Conservation (phyloP, 306 rosid species). For the Quercus robur region DNA sequence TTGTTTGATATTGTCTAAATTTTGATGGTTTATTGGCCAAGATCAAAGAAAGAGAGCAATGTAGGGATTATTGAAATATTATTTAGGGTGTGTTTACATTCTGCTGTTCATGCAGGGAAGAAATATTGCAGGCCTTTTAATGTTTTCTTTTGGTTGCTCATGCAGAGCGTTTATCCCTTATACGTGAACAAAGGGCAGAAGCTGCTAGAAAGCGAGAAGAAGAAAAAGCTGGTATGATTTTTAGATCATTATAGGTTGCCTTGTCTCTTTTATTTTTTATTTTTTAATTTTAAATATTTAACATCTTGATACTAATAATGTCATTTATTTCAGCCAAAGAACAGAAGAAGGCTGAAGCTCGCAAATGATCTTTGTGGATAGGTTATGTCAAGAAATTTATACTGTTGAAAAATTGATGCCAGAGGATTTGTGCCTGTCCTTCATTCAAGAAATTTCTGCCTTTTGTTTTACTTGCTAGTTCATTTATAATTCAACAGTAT, state of each 20-base stretch:
- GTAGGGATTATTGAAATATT: neutral
- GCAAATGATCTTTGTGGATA: constrained; percentile 46
- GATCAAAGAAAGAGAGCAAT: neutral
- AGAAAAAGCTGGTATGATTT: constrained; percentile 71
- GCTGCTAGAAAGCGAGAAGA: constrained; percentile 89
- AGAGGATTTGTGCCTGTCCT: constrained; percentile 21
- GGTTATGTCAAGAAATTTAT: constrained; percentile 23
- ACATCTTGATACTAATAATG: constrained; percentile 16
- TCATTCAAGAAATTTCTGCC: constrained; percentile 26
- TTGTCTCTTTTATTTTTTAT: neutral
- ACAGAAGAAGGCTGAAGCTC: constrained; percentile 71
- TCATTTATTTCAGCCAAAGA: constrained; percentile 57
- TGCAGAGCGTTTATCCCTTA: constrained; percentile 79
- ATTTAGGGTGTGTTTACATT: neutral
- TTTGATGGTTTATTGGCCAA: neutral
- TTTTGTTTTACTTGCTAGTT: constrained; percentile 19
- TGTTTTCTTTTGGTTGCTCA: constrained; percentile 6
- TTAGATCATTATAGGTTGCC: neutral
- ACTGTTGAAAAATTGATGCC: neutral
- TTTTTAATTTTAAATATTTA: neutral
- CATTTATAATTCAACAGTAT: constrained; percentile 25
- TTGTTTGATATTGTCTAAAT: neutral
- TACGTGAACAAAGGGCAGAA: constrained; percentile 83
- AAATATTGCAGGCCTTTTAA: neutral
- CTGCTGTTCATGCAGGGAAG: neutral